A percentile compares a stretch with the other conserved stretches of the same genome.
These are phyloP conservation scores for Dipteronia sinensis DNA, from an alignment of 345 rosid genomes.

Conservation along the genomic window DNA sequence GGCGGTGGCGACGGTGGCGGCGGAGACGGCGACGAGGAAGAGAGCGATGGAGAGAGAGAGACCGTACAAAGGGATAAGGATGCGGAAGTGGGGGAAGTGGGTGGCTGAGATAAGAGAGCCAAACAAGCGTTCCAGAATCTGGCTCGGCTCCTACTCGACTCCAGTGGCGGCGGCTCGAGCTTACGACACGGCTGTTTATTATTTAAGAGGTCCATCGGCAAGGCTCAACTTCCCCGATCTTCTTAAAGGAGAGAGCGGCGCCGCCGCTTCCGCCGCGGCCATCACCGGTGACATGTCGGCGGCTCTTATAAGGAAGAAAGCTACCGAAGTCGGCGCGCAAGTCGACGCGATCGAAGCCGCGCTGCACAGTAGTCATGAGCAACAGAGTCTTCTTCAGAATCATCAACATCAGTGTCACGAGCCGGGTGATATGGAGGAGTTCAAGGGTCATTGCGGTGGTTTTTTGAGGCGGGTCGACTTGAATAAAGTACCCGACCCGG, in stretches of 20 bases:
- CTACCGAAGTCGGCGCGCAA: constrained; percentile 87
- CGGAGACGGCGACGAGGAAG: constrained; percentile 21
- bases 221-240: constrained; percentile 91
- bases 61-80: constrained; percentile 92
- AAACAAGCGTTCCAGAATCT: constrained; percentile 87
- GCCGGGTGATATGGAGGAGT: constrained; percentile 23
- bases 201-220: constrained; percentile 91
- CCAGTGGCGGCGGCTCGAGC: constrained; percentile 97
- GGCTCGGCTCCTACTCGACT: constrained; percentile 96
- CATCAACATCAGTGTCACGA: constrained; percentile 20
- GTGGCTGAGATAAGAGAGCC: constrained; percentile 99
- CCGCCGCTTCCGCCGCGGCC: constrained; percentile 24
- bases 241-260: constrained; percentile 55
- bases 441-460: constrained; percentile 47
- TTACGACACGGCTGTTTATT: constrained; percentile 94
- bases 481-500: constrained; percentile 96
- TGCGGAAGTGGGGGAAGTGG: constrained; percentile 99
- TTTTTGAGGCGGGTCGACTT: constrained; percentile 72
- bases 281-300: constrained; percentile 69
- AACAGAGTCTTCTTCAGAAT: constrained; percentile 19
- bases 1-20: constrained; percentile 28
- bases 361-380: constrained; percentile 38
- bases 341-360: constrained; percentile 84
- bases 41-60: constrained; percentile 50
- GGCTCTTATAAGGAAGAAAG: constrained; percentile 80